Evolutionary conservation across 257 asterid species (phyloP), one percentile per base, ranked within the genome.

Genomic region (Nicotiana knightiana): DNA sequence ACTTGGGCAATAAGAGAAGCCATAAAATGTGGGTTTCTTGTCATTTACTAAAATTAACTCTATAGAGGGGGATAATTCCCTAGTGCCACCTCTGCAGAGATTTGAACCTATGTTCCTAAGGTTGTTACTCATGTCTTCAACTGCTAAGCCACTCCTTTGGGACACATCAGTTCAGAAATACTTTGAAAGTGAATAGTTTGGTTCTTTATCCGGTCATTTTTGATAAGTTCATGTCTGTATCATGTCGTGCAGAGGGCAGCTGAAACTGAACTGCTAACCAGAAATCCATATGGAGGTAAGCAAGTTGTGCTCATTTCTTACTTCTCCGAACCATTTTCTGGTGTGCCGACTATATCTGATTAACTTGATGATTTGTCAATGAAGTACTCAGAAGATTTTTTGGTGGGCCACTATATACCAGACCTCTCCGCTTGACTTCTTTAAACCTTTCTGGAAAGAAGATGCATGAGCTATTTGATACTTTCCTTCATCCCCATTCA

Each of bases 241-340:
- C 46, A 75, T 84, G 63, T 67, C 53, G 57, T 87, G 86, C 93
- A 93, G 98, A 91, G 98, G 81, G 98, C 98, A 76, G 93, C 99
- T 83, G 99, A 95, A 89, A 93, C 94, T 37, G 99, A 95, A 90
- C 81, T 95, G 62, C 89, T 91, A 77, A 90, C 97, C 11, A 89
- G 93, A 84, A 93, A 89, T 90, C 89, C 99, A 33, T 95, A 93
- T 85, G 99, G 98, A 85, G 99, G 99, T 95, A 86, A 85, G 86
- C 43, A 86, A 85, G 86, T 32, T 58, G 37, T 79, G 81, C 81
- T 75, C 78, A 70, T 8, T 35, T 64, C 5, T 3, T 24, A 13
- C 1, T 24, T 9, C 35, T 24, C 67, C 67, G 10, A 62, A 62
- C 67, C 6, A 11, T 78, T 68, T 64, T 68, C 62, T 43, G 61